Evolutionary conservation across 805 yeast genomes (phyloP), one percentile per base, ranked within the genome.

Genomic region (Lipomyces lipofer): DNA sequence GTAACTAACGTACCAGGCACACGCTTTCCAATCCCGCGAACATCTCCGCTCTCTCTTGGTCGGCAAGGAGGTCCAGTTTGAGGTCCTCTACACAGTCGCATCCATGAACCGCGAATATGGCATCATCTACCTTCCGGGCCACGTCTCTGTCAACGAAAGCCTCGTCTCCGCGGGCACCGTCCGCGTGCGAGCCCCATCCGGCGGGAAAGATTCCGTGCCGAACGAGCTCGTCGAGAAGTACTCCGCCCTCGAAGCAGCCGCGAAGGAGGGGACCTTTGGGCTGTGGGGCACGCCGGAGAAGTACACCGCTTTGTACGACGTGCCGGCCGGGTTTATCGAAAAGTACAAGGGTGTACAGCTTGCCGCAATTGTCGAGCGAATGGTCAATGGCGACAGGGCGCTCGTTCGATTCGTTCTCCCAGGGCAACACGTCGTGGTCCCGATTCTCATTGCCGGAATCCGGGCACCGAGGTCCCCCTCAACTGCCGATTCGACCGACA

Each of bases 351-450:
- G 64, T 13, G 51, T 69, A n/a, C 80, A 83, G 24, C 69, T 80
- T 46, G 70, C 75, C 15, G 76, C 87, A 29, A 78, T 88, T 52
- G 84, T 88, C 24, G 95, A 88, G 70, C 82, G 79, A 64, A 94
- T 85, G 29, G 76, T 87, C 55, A 74, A 84, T 58, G 96, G 96
- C 46, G 96, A 88, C 70, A 74, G 95, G 45, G 69, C 88, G n/a
- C 72, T 84, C 35, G 78, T 81, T 10, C 78, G 95, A 38, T 67
- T 82, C 10, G 60, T 82, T 51, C 64, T 80, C 45, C 71, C 80
- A 28, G 70, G 74, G 45, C 69, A 70, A n/a, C 94, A 86, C 56
- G 78, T 77, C 39, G 76, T 79, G 27, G 73, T 82, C 27, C 83
- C 85, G 9, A 78, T 85, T 28, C 67, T 84, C 36, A 71, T 88